These are phyloP conservation scores for Colletotrichum tofieldiae DNA, from an alignment of 2,329 filamentous ascomycete genomes.

Conservation along the genomic window DNA sequence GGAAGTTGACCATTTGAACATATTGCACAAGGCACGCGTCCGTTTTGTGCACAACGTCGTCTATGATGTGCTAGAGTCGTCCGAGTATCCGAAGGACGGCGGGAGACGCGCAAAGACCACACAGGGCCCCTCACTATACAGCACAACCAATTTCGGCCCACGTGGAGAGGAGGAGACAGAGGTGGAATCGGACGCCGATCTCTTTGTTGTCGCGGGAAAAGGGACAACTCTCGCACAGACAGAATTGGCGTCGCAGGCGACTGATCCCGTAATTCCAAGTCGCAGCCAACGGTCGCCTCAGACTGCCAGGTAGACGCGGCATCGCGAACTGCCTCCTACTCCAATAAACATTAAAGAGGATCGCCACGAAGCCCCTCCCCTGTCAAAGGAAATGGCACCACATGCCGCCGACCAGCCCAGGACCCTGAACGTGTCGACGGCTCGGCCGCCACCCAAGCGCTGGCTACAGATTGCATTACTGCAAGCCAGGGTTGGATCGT, in stretches of 20 bases:
- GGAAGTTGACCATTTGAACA: neutral
- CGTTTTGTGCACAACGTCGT: neutral
- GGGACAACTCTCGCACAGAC: slow-evolving; percentile 21
- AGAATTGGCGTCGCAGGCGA: slow-evolving; percentile 27
- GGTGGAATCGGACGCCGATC: slow-evolving; percentile 27
- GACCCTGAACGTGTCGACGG: slow-evolving; percentile 13
- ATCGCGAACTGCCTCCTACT: neutral
- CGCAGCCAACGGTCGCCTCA: neutral
- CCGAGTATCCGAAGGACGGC: neutral
- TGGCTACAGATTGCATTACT: slow-evolving; percentile 23
- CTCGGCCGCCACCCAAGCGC: slow-evolving; percentile 19
- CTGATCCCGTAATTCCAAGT: slow-evolving; percentile 25
- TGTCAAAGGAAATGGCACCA: slow-evolving; percentile 10
- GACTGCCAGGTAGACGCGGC: neutral
- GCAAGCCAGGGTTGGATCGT: slow-evolving; percentile 29
- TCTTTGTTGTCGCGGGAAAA: slow-evolving; percentile 17
- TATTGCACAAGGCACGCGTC: neutral
- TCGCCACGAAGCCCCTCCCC: neutral
- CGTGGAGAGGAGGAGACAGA: slow-evolving; percentile 12
- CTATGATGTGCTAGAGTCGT: neutral
- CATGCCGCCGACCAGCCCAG: slow-evolving; percentile 6
- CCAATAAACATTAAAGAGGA: neutral
- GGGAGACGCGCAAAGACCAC: slow-evolving; percentile 30
- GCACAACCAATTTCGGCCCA: slow-evolving; percentile 28
- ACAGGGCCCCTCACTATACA: neutral